Evolutionary conservation across 768 basidiomycete species (phyloP), one percentile per base, ranked within the genome.

Genomic region (Nidularia pulvinata): DNA sequence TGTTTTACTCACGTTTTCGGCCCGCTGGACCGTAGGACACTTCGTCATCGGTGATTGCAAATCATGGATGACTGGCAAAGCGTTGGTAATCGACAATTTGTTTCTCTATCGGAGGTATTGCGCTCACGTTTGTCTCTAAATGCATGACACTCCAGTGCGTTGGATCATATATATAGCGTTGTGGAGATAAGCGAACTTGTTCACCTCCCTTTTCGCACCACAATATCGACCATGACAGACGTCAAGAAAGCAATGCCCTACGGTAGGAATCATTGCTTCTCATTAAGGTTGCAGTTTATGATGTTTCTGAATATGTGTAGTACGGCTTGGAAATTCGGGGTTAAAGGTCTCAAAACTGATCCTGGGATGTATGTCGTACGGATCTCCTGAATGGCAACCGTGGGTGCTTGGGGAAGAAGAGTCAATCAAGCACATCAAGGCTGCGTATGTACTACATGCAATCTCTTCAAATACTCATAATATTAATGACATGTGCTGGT

Each of bases 271-370:
- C 25, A 25, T 25, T 25, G 25, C 4, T 25, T 25, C 25, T 25
- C 2, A 4, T 25, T 1, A 25, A 25, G 25, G 25, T 25, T 25
- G 25, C 25, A 25, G 25, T 25, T 25, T 25, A 25, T 25, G 25
- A 25, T 19, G 7, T 42, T 34, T 11, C 39, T 46, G n/a, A 32
- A 32, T 25, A 32, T 7, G 14, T 54, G 7, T 52, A 82, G 86
- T 69, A 59, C 70, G 73, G 22, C 60, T 80, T 9, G 77, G 78
- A 13, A 74, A 77, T 5, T 83, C 81, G 0, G 86, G 85, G 2
- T 66, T 84, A 42, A 82, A 87, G 62, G 78, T 89, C 1, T 87
- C 85, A 25, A 82, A 77, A 65, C 73, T 87, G 49, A 85, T 88
- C 39, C 71, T 88, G 0, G 87, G 86, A 1, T 78, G 76, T 37